A percentile compares a stretch with the other conserved stretches of the same genome.
Evolutionary conservation across 2,329 filamentous ascomycete genomes (phyloP).

Genomic region (Diaporthe ilicicola): DNA sequence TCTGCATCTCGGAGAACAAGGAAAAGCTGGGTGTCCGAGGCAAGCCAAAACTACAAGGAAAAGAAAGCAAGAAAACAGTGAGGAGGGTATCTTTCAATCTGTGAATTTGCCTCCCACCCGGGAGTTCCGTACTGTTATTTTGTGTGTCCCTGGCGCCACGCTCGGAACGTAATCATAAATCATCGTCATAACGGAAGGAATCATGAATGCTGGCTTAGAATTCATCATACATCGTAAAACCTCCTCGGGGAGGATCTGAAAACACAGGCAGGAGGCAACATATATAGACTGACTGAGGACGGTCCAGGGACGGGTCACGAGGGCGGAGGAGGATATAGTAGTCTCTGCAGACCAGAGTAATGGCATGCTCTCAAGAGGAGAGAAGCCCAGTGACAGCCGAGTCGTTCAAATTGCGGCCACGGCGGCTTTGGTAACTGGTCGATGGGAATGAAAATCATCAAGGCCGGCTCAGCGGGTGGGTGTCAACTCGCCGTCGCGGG

Average conservation of each 20-base stretch:
- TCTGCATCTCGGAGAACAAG: background rate
- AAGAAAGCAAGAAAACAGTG: background rate
- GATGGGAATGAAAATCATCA: background rate
- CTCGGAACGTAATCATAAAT: background rate
- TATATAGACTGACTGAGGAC: no score
- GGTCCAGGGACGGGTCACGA: no score
- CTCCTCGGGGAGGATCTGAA: background rate
- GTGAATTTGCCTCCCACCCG: background rate
- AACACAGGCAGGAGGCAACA: background rate
- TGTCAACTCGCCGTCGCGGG: conserved; percentile 19
- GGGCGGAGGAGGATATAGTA: background rate
- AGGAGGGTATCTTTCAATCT: conserved; percentile 25
- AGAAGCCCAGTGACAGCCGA: no score
- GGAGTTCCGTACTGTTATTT: background rate
- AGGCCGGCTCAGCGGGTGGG: background rate
- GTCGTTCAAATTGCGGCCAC: background rate
- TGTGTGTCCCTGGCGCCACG: background rate
- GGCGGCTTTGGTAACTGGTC: background rate
- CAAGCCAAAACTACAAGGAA: background rate
- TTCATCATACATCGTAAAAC: conserved; percentile 6
- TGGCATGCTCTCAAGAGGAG: no score
- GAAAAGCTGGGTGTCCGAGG: background rate
- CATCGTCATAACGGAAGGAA: background rate
- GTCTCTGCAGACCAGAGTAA: background rate
- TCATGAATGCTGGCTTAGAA: background rate